phyloP scores from a whole-genome alignment of 192 early-diverging fungal species.

The Phlyctochytrium planicorne region DNA sequence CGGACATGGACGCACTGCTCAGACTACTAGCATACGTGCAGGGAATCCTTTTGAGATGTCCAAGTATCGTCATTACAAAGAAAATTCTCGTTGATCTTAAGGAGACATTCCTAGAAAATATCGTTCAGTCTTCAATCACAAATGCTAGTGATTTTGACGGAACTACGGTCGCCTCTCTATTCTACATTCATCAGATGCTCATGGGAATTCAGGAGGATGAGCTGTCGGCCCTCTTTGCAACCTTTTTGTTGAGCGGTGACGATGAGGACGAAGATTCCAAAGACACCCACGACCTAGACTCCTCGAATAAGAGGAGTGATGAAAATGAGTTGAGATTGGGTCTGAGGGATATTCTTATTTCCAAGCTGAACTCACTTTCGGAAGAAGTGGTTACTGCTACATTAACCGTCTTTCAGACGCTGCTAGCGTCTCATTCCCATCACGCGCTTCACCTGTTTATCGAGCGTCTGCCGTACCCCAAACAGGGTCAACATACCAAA shows the following conservation, averaged over 20 bases:
- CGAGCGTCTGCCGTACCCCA: slow-evolving; percentile 40
- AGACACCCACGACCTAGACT: slow-evolving; percentile 6
- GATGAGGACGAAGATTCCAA: slow-evolving; percentile 45
- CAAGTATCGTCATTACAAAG: slow-evolving; percentile 59
- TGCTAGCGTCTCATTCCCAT: slow-evolving; percentile 75
- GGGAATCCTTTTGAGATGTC: slow-evolving; percentile 67
- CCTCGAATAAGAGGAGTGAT: neutral
- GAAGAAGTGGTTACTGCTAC: slow-evolving; percentile 83
- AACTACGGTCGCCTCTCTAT: slow-evolving; percentile 82
- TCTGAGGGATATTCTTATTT: slow-evolving; percentile 69
- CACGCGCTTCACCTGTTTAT: slow-evolving; percentile 78
- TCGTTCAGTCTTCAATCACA: slow-evolving; percentile 80
- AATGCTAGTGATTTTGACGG: slow-evolving; percentile 92
- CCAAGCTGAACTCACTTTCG: slow-evolving; percentile 83
- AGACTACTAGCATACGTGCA: slow-evolving; percentile 73
- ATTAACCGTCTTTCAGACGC: slow-evolving; percentile 71
- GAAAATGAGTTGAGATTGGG: slow-evolving; percentile 28
- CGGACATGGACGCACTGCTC: slow-evolving; percentile 65
- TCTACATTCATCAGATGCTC: slow-evolving; percentile 83
- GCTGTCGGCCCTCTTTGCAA: slow-evolving; percentile 69
- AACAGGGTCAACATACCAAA: neutral
- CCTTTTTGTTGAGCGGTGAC: slow-evolving; percentile 73
- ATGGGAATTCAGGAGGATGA: slow-evolving; percentile 66
- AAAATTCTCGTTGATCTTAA: slow-evolving; percentile 68
- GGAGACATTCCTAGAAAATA: slow-evolving; percentile 78